phyloP scores from a whole-genome alignment of 371 early-diverging fungal species.

The Smittium culicis region DNA sequence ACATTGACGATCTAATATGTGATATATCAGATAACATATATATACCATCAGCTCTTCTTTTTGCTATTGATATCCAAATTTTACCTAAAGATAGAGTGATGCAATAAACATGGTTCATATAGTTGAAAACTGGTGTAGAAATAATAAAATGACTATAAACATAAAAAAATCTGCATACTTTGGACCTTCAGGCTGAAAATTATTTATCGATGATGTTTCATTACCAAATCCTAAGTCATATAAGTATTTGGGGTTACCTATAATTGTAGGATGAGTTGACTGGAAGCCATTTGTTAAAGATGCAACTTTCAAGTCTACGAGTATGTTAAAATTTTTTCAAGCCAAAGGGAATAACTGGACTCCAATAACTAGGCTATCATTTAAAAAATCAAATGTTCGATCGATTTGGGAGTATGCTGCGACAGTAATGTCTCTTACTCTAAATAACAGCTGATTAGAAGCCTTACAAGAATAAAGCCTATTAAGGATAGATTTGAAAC shows the following conservation, averaged over 20 bases:
- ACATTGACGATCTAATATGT: constrained; percentile 7
- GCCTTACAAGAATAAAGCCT: too few relatives aligned
- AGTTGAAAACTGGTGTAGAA: not conserved
- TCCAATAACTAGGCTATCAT: not conserved
- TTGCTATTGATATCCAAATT: constrained; percentile 9
- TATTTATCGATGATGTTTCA: not conserved
- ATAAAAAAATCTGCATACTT: not conserved
- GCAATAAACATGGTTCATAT: not conserved
- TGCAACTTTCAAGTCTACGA: not conserved
- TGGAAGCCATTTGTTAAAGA: not conserved
- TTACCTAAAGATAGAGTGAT: not conserved
- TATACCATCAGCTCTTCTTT: constrained; percentile 1
- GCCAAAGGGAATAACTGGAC: constrained; percentile 3
- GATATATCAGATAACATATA: not conserved
- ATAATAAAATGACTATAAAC: constrained; percentile 1
- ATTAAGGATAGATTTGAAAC: too few relatives aligned
- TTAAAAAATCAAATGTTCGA: not conserved
- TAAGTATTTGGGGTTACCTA: constrained; percentile 1
- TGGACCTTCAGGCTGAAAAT: not conserved
- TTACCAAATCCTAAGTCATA: not conserved
- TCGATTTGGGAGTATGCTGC: constrained; percentile 10
- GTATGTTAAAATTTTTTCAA: constrained; percentile 1
- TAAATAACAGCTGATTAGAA: too few relatives aligned
- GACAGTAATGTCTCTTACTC: not conserved
- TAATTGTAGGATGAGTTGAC: not conserved